phyloP scores from a whole-genome alignment of 2,329 filamentous ascomycete genomes.

The Ustulina deusta region DNA sequence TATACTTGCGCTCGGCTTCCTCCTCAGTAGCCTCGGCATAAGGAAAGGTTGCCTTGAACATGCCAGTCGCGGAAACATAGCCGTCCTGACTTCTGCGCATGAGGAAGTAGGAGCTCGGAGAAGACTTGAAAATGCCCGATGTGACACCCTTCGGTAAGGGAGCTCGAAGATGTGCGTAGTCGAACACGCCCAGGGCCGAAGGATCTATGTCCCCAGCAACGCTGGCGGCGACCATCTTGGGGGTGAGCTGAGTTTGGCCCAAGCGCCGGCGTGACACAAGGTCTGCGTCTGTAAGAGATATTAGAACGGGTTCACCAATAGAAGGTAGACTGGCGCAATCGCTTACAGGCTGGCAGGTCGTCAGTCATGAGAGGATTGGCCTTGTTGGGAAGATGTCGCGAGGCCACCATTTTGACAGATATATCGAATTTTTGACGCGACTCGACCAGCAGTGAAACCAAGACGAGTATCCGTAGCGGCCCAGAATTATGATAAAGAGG shows the following conservation, averaged over 20 bases:
- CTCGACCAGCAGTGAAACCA: conserved; percentile 33
- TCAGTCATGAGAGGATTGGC: conserved; percentile 76
- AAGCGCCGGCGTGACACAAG: conserved; percentile 87
- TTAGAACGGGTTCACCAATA: conserved; percentile 34
- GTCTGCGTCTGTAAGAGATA: conserved; percentile 68
- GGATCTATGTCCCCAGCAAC: conserved; percentile 78
- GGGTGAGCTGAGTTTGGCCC: conserved; percentile 89
- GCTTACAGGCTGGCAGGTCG: conserved; percentile 72
- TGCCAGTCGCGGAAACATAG: conserved; percentile 86
- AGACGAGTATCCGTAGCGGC: conserved; percentile 28
- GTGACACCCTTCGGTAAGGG: conserved; percentile 91
- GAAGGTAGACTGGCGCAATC: conserved; percentile 20
- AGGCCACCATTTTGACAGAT: conserved; percentile 53
- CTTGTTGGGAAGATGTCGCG: conserved; percentile 67
- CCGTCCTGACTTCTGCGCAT: conserved; percentile 92
- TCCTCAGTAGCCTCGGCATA: conserved; percentile 80
- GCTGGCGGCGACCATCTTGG: conserved; percentile 81
- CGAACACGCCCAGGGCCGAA: conserved; percentile 83
- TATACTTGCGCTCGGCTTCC: conserved; percentile 80
- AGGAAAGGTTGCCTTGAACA: conserved; percentile 92
- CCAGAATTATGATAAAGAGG: conserved; percentile 13
- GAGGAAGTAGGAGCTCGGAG: conserved; percentile 93
- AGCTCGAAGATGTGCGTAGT: conserved; percentile 95
- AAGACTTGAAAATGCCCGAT: conserved; percentile 91
- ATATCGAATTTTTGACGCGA: conserved; percentile 38